Conservation (phyloP, 352 stramenopile species). For the Phytophthora macrochlamydospora region DNA sequence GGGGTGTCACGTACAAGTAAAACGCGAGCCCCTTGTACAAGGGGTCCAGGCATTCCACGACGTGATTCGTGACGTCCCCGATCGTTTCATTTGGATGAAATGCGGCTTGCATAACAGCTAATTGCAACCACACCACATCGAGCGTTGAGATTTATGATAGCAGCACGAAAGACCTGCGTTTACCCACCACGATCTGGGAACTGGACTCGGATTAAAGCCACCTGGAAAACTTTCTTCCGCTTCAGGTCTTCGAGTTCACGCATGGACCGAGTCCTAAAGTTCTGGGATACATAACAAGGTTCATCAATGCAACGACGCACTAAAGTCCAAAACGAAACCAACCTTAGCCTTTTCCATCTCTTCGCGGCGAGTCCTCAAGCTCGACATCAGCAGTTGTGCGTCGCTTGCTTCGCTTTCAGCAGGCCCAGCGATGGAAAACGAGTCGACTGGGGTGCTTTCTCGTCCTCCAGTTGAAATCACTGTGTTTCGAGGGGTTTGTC, state of each 20-base stretch:
- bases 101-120: constrained; percentile 79
- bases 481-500: constrained; percentile 77
- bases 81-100: constrained; percentile 87
- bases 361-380: constrained; percentile 66
- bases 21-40: constrained; percentile 40
- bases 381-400: constrained; percentile 72
- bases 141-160: not conserved
- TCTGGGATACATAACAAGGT: constrained; percentile 41
- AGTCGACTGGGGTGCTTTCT: constrained; percentile 10
- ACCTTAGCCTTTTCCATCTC: constrained; percentile 86
- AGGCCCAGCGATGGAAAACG: constrained; percentile 6
- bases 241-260: constrained; percentile 87
- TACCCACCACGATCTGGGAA: constrained; percentile 81
- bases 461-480: constrained; percentile 42
- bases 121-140: not conserved
- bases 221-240: constrained; percentile 82
- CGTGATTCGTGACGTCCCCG: constrained; percentile 68
- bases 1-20: constrained; percentile 86
- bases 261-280: constrained; percentile 88
- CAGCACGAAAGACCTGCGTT: not conserved
- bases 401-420: constrained; percentile 53
- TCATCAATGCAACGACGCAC: not conserved
- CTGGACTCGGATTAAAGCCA: constrained; percentile 77
- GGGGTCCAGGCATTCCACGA: constrained; percentile 53
- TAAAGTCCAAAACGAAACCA: constrained; percentile 4